Base-by-base conservation (phyloP, 495 filamentous ascomycete species). In the Trypethelium eluteriae region DNA sequence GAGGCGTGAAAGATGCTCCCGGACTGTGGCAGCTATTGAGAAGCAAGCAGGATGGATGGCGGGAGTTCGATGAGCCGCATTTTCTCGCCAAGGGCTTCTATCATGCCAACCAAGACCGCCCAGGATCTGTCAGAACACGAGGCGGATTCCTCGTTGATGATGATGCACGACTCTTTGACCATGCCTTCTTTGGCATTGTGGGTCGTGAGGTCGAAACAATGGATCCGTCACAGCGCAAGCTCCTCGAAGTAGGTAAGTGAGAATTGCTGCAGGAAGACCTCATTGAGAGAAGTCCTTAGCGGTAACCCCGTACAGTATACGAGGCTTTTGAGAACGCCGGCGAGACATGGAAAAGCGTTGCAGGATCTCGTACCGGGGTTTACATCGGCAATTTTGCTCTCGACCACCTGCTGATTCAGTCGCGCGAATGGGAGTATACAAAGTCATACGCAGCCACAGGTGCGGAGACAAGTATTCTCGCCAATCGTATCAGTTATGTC, bases 401-500 rank as follows among this genome's bases (percentile, higher is more conserved):
- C 1, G 41, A 44, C 41, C 41, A 44, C 14, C 14, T 7, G 7
- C 7, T 44, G 41, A 44, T 14, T 7, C 41, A 44, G 41, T 0
- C 41, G 14, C 41, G 41, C 41, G 67, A 68, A n/a, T 35, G 41
- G 36, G 61, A 56, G 34, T 18, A 35, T n/a, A 10, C 9, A n/a
- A 34, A 11, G 10, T 18, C 36, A 38, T 64, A 64, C 10, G 11
- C 38, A 9, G 66, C 50, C 5, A 67, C 66, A 11, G 66, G 66
- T 2, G 10, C 38, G 0, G n/a, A 18, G 10, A 76, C 72, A 46
- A 72, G 67, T 1, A 81, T 85, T 39, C 69, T 83, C 41, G 76
- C 82, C 9, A 84, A 83, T 66, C 78, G 83, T 1, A 72, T 85
- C 3, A 79, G 79, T 11, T 79, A 76, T 38, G 81, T 81, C 69